Conservation (phyloP, 164 flowering plant genomes). For the Nymphaea colorata region DNA sequence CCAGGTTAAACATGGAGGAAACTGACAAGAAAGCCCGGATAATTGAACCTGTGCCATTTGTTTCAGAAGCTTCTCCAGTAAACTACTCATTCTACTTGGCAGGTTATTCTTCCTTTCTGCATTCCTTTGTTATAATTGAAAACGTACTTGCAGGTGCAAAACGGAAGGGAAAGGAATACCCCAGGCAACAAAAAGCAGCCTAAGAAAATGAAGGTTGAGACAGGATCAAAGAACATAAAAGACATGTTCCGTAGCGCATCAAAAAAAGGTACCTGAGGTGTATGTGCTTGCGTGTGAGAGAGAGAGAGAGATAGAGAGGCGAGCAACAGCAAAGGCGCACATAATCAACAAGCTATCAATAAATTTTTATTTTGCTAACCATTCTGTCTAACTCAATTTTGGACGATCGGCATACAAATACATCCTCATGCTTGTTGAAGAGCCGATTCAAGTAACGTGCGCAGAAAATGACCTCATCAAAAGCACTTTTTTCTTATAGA, state of each 20-base stretch:
- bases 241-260: constrained; percentile 75
- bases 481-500: no score
- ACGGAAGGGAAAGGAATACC: constrained; percentile 24
- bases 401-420: no score
- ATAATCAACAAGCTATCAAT: no score
- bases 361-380: no score
- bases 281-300: no score
- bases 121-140: neutral
- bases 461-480: no score
- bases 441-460: no score
- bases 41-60: neutral
- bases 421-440: no score
- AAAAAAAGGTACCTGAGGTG: constrained; percentile 17
- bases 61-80: neutral
- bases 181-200: constrained; percentile 27
- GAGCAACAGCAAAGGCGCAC: no score
- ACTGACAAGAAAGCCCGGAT: neutral
- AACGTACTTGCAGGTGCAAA: constrained; percentile 32
- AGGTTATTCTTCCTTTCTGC: neutral
- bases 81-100: neutral
- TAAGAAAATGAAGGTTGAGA: constrained; percentile 61
- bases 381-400: no score
- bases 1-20: neutral
- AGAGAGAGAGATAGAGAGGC: no score
- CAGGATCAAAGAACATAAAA: constrained; percentile 50